These are phyloP conservation scores for Penicillium palitans DNA, from an alignment of 2,329 filamentous ascomycete species.

Conservation along the genomic window DNA sequence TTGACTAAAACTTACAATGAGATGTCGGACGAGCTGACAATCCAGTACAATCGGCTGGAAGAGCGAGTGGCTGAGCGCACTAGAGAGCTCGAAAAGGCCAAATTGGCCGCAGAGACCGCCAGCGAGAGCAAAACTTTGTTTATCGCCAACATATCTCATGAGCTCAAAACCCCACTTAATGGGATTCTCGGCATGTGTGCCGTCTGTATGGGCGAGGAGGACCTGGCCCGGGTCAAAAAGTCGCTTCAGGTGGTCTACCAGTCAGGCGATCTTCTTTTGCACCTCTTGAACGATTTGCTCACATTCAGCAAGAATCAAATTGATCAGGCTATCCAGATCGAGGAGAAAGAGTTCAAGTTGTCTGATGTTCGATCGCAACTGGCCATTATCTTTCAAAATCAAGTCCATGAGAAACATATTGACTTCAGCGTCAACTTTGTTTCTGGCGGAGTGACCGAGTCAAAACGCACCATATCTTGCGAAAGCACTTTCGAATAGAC, in stretches of 20 bases:
- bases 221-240: conserved; percentile 73
- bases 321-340: conserved; percentile 75
- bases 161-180: conserved; percentile 88
- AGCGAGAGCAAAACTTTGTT: conserved; percentile 96
- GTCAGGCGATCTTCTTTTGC: conserved; percentile 78
- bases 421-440: conserved; percentile 71
- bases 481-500: conserved; percentile 24
- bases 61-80: conserved; percentile 82
- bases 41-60: conserved; percentile 82
- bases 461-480: conserved; percentile 22
- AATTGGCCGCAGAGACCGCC: conserved; percentile 88
- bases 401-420: conserved; percentile 77
- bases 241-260: conserved; percentile 87
- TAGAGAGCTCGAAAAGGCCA: conserved; percentile 80
- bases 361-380: conserved; percentile 83
- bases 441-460: conserved; percentile 46
- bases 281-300: conserved; percentile 82
- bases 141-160: conserved; percentile 82
- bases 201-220: conserved; percentile 88
- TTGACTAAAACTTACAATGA: conserved; percentile 84
- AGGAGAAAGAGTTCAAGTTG: conserved; percentile 81
- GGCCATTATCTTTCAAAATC: conserved; percentile 83
- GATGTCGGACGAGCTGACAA: conserved; percentile 86
- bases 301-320: conserved; percentile 96
- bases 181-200: conserved; percentile 91